Base-by-base conservation (phyloP, 2,329 filamentous ascomycete genomes). In the Fusarium multiceps region DNA sequence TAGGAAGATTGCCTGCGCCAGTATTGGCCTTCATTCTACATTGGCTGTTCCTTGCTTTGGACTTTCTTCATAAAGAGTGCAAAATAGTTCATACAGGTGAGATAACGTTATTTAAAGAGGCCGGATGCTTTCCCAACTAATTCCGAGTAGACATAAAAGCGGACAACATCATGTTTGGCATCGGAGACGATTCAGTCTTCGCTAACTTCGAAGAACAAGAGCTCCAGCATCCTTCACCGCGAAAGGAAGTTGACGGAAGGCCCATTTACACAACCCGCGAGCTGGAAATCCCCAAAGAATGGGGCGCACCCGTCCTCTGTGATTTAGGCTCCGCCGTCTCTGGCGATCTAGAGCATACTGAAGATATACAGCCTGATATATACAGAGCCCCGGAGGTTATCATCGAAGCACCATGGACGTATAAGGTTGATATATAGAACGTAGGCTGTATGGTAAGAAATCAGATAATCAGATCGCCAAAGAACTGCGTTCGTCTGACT, bases 391-490 rank as follows among this genome's bases (percentile, higher is more conserved):
- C 81, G 0, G 82, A 88, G 63, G 83, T 87, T 11, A 84, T 87
- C 7, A 59, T 87, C 1, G 69, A 78, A 70, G 76, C 70, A 5
- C 79, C 80, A 3, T 87, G 84, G 85, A 76, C 76, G 0, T 84
- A 82, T 54, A 76, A 79, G 20, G 77, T 84, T 16, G 85, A 88
- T 74, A 83, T 88, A 55, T 88, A 85, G 85, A 86, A 84, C 59
- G 78, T 80, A 6, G 84, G 84, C 11, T 83, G 81, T 57, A 81
- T 87, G 84, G 83, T 85, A 77, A 76, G 80, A 42, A 48, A 27
- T n/a, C 20, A 16, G 13, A 23, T 16, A 23, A 23, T 7, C 5
- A 14, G 13, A 43, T 16, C 34, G 5, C 4, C 12, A 46, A 27
- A n/a, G 2, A 3, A 3, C n/a, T 7, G 6, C 2, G 4, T 4